These are phyloP conservation scores for Vaccinium corymbosum DNA, from an alignment of 148 eudicot genomes.

Conservation along the genomic window DNA sequence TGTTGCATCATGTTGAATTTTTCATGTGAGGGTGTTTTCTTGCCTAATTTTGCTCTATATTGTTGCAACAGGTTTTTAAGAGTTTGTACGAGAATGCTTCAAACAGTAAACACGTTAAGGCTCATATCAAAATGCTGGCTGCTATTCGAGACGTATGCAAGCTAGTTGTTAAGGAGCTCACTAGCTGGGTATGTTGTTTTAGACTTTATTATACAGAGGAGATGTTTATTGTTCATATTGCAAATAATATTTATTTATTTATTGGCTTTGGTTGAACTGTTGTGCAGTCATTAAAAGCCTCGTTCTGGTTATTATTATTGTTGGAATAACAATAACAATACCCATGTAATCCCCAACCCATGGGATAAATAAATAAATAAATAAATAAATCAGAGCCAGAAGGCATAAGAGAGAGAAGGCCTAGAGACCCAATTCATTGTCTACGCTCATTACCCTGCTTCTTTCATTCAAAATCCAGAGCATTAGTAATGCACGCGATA, in stretches of 20 bases:
- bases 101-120: conserved; percentile 52
- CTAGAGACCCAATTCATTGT: too few relatives aligned
- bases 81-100: conserved; percentile 68
- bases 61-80: conserved; percentile 51
- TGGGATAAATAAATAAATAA: too few relatives aligned
- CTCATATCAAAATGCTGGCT: conserved; percentile 64
- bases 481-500: too few relatives aligned
- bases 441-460: too few relatives aligned
- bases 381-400: too few relatives aligned
- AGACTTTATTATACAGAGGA: background rate
- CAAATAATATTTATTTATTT: background rate
- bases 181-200: conserved; percentile 58
- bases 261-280: too few relatives aligned
- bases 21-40: background rate
- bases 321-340: too few relatives aligned
- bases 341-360: too few relatives aligned
- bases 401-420: too few relatives aligned
- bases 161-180: conserved; percentile 69
- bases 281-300: too few relatives aligned
- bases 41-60: background rate
- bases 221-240: background rate
- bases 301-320: too few relatives aligned
- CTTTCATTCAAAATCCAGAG: too few relatives aligned
- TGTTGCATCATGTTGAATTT: background rate
- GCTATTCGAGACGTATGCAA: conserved; percentile 82